phyloP scores from a whole-genome alignment of 768 basidiomycete species.

The Phlebiopsis flavidoalba region DNA sequence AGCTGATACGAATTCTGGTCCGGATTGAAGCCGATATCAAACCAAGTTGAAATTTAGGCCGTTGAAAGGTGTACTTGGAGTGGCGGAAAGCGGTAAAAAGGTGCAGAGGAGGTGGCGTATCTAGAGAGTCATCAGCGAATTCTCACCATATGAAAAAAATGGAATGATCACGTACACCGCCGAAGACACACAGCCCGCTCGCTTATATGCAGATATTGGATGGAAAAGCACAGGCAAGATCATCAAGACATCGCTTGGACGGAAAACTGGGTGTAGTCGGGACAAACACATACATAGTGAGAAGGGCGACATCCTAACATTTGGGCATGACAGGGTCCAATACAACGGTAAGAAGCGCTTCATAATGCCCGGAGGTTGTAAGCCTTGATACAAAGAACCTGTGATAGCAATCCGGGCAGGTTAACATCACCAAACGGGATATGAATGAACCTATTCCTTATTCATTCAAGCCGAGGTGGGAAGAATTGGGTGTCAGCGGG shows the following conservation, averaged over 20 bases:
- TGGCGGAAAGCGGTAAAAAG: not conserved
- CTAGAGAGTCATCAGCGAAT: not conserved
- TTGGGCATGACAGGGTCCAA: not conserved
- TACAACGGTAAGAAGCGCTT: not conserved
- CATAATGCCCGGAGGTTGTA: not conserved
- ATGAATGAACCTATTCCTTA: conserved; percentile 5
- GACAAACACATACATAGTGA: not conserved
- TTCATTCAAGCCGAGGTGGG: not conserved
- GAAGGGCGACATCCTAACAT: not conserved
- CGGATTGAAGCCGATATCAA: conserved; percentile 4
- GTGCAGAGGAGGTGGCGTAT: conserved; percentile 3
- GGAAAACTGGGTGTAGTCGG: not conserved
- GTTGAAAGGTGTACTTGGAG: not conserved
- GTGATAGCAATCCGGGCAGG: not conserved
- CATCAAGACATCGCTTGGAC: not conserved
- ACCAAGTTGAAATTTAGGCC: not conserved
- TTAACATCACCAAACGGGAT: conserved; percentile 1
- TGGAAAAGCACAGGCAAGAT: not conserved
- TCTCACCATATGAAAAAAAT: not conserved
- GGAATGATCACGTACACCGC: not conserved
- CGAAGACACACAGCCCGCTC: not conserved
- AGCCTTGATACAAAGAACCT: not conserved
- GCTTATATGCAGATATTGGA: not conserved
- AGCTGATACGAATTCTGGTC: not conserved
- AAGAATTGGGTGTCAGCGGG: not conserved